Percentiles rank a stretch among this genome's conserved stretches.
Conservation (phyloP, 2,329 filamentous ascomycete genomes). For the Cercospora janseana region DNA sequence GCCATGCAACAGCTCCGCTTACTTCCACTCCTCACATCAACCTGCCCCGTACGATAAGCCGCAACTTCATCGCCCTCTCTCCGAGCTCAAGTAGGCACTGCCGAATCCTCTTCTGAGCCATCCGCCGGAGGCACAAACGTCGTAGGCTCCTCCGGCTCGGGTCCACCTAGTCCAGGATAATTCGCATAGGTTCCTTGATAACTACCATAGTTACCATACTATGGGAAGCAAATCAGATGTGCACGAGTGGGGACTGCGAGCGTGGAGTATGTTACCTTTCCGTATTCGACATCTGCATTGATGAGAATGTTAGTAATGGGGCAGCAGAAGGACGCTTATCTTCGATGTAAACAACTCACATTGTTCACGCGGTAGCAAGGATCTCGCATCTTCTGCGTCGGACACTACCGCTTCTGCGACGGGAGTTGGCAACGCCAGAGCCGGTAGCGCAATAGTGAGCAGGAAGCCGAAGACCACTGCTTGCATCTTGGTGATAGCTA, state of each 20-base stretch:
- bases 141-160: no score
- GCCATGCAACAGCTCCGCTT: no score
- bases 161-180: slow-evolving; percentile 2
- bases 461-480: not conserved
- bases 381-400: not conserved
- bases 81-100: no score
- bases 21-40: no score
- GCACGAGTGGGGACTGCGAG: not conserved
- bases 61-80: no score
- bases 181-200: slow-evolving; percentile 1
- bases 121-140: no score
- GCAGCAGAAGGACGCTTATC: not conserved
- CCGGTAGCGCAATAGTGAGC: not conserved
- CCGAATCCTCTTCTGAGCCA: no score
- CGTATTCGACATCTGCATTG: not conserved
- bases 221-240: not conserved
- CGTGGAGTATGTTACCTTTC: not conserved
- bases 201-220: slow-evolving; percentile 1
- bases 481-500: not conserved
- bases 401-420: not conserved
- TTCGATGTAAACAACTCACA: no score
- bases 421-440: not conserved
- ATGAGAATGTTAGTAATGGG: not conserved
- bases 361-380: not conserved
- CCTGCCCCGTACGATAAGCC: no score